phyloP scores from a whole-genome alignment of 1,139 yeast species.

The Pichia sp. region DNA sequence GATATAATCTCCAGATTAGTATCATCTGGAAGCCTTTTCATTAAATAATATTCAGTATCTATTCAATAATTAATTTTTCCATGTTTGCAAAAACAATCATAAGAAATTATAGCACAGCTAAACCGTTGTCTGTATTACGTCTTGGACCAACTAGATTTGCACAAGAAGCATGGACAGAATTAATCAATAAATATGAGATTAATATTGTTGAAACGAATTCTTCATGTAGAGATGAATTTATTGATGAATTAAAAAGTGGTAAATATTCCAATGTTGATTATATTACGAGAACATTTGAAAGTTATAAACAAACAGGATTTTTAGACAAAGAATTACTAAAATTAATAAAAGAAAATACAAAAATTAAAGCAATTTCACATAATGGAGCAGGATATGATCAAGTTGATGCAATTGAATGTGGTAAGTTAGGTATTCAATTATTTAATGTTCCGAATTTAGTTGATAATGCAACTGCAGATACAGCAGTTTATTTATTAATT shows the following conservation, averaged over 20 bases:
- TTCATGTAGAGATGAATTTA: conserved; percentile 42
- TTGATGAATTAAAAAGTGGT: conserved; percentile 40
- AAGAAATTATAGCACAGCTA: conserved; percentile 4
- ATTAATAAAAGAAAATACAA: conserved; percentile 43
- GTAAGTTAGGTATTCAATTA: conserved; percentile 49
- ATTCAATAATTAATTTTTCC: too few relatives aligned
- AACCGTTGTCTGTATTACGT: conserved; percentile 52
- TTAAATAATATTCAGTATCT: too few relatives aligned
- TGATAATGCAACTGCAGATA: conserved; percentile 77
- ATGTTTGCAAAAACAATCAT: not conserved
- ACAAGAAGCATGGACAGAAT: conserved; percentile 49
- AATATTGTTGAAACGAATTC: conserved; percentile 32
- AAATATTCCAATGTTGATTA: conserved; percentile 44
- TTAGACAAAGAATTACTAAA: conserved; percentile 67
- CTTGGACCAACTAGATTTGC: conserved; percentile 51
- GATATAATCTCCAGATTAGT: too few relatives aligned
- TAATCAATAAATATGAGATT: conserved; percentile 40
- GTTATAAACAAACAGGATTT: conserved; percentile 51
- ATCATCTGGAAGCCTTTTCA: too few relatives aligned
- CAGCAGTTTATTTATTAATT: conserved; percentile 60
- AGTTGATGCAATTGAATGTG: conserved; percentile 52
- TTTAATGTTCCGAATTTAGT: conserved; percentile 70
- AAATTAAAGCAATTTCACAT: conserved; percentile 63
- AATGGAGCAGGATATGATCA: conserved; percentile 95
- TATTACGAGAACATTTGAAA: conserved; percentile 36